Evolutionary conservation across 208 protist genomes (phyloP), one percentile per base, ranked within the genome.

Genomic region (Blastocrithidia nonstop): DNA sequence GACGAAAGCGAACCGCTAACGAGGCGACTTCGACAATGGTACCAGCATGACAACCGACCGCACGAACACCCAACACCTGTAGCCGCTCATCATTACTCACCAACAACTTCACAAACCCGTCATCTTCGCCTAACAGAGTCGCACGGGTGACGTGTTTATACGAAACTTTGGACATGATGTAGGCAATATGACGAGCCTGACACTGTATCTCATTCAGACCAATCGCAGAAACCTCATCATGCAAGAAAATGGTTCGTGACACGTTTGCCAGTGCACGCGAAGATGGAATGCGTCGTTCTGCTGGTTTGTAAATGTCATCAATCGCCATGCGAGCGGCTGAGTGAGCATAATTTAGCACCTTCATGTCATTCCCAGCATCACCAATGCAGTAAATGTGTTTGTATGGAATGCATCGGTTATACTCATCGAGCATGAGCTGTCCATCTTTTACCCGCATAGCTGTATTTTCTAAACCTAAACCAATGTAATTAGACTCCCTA

Each of bases 31-130:
- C 74, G 16, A 89, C 71, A 4, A 89, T 56, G 1, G 71, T 75
- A 45, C 66, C 79, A 1, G 75, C 58, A 48, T 75, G 71, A 29
- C 75, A 22, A 11, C 80, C 80, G 5, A 81, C 50, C 0, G 66
- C 68, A 20, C 71, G 80, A 22, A 89, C 61, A 6, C 80, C 80
- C 3, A 89, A 54, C 11, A 89, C 51, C 29, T 51, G 63, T 45
- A 51, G 55, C 49, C 57, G 41, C 9, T 43, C 31, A 48, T 89
- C 80, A 37, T 84, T 66, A 13, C 59, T 47, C 19, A 80, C 69
- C 50, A 89, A 54, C 38, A 89, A 78, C 57, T 89, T 89, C 20
- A 89, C 63, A 39, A 89, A 85, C 4, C 80, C 80, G 19, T 64
- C 44, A 33, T 63, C 76, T 54, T 66, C 61, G 40, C 50, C 63